phyloP scores from a whole-genome alignment of 2,329 filamentous ascomycete species.

The Leptographium lundbergii region DNA sequence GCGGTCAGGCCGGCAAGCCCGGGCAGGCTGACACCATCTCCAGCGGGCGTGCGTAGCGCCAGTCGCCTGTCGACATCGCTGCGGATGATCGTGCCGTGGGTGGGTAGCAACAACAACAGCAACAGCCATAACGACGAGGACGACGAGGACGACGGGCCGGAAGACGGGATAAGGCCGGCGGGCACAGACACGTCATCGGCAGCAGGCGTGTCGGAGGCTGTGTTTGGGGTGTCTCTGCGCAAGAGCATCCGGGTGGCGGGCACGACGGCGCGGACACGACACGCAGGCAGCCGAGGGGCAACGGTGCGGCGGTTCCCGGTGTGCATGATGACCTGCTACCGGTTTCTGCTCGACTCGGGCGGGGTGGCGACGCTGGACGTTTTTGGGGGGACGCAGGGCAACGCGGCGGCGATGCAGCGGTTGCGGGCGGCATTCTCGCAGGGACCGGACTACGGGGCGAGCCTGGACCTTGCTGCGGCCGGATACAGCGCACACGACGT shows the following conservation, averaged over 20 bases:
- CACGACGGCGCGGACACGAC: conserved; percentile 25
- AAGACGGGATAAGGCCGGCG: not conserved
- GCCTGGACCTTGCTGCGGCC: conserved; percentile 20
- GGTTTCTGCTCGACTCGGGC: conserved; percentile 22
- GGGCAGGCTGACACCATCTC: too few relatives aligned
- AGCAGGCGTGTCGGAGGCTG: conserved; percentile 12
- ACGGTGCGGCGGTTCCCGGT: conserved; percentile 26
- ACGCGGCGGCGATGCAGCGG: conserved; percentile 19
- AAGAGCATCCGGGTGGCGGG: conserved; percentile 27
- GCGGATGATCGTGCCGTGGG: not conserved
- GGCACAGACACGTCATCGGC: not conserved
- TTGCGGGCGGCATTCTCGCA: conserved; percentile 25
- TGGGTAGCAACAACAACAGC: too few relatives aligned
- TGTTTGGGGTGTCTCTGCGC: conserved; percentile 27
- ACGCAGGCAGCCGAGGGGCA: conserved; percentile 21
- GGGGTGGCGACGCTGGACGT: conserved; percentile 23
- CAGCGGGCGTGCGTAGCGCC: not conserved
- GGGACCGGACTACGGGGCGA: conserved; percentile 24
- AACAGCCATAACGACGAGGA: not conserved
- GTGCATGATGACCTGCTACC: conserved; percentile 26
- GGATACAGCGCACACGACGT: conserved; percentile 27
- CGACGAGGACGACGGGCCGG: not conserved
- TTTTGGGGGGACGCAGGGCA: conserved; percentile 23
- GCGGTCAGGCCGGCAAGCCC: not conserved
- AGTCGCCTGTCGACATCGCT: not conserved